Percentiles rank a stretch among this genome's conserved stretches.
These are phyloP conservation scores for Alternaria solani DNA, from an alignment of 2,329 filamentous ascomycete genomes.

Conservation along the genomic window DNA sequence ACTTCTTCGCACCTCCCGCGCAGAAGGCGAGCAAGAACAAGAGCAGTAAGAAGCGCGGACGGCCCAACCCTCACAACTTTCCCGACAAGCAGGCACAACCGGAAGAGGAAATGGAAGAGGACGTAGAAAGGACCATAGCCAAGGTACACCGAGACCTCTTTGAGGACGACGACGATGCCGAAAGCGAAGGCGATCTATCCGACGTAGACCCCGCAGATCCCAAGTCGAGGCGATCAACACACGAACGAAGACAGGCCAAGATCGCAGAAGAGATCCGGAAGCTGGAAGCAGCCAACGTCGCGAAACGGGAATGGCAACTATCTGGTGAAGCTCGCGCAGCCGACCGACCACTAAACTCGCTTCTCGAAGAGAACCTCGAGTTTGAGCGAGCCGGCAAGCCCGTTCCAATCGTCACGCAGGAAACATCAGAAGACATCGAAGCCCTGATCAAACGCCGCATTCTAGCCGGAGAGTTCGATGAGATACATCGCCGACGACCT, in stretches of 20 bases:
- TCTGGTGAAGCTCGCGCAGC: slow-evolving; percentile 84
- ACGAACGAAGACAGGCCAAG: slow-evolving; percentile 86
- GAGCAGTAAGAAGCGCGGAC: slow-evolving; percentile 60
- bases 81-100: slow-evolving; percentile 39
- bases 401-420: slow-evolving; percentile 89
- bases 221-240: slow-evolving; percentile 78
- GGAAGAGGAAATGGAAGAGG: slow-evolving; percentile 57
- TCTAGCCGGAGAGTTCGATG: slow-evolving; percentile 88
- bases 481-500: slow-evolving; percentile 82
- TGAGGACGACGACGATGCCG: slow-evolving; percentile 73
- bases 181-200: slow-evolving; percentile 64
- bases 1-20: slow-evolving; percentile 90
- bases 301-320: slow-evolving; percentile 89
- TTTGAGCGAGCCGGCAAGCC: slow-evolving; percentile 96
- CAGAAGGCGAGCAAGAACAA: slow-evolving; percentile 72
- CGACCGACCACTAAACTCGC: slow-evolving; percentile 86
- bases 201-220: slow-evolving; percentile 71
- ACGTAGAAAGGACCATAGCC: slow-evolving; percentile 83
- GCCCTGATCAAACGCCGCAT: slow-evolving; percentile 94
- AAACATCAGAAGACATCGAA: slow-evolving; percentile 90
- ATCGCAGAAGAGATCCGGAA: slow-evolving; percentile 89
- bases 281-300: slow-evolving; percentile 86
- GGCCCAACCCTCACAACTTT: slow-evolving; percentile 64
- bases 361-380: slow-evolving; percentile 93
- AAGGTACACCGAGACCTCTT: slow-evolving; percentile 91